A percentile compares a stretch with the other conserved stretches of the same genome.
Evolutionary conservation across 352 stramenopile species (phyloP).

Genomic region (Globisporangium echinulatum): DNA sequence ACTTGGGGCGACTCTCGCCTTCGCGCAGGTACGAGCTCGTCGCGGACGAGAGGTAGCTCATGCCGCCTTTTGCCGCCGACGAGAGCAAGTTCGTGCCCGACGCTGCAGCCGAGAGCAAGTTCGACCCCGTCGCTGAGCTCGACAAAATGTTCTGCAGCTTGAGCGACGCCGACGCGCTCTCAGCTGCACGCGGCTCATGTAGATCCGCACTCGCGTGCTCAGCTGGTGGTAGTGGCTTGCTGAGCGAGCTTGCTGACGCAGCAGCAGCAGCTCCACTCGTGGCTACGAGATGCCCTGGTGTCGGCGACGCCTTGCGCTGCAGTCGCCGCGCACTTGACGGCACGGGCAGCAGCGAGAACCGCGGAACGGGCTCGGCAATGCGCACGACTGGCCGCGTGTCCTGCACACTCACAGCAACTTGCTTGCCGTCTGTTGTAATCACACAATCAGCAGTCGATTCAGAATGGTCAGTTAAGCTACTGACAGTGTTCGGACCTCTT

Average conservation of each 20-base stretch:
- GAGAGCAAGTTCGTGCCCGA: slow-evolving; percentile 57
- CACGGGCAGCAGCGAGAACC: slow-evolving; percentile 76
- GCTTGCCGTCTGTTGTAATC: slow-evolving; percentile 52
- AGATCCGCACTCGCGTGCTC: slow-evolving; percentile 24
- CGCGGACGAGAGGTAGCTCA: slow-evolving; percentile 75
- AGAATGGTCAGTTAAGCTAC: no score
- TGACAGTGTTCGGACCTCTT: no score
- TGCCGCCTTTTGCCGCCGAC: slow-evolving; percentile 73
- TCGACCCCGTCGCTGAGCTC: slow-evolving; percentile 48
- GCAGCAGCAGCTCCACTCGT: slow-evolving; percentile 15
- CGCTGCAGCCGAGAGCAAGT: slow-evolving; percentile 55
- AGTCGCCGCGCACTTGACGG: slow-evolving; percentile 47
- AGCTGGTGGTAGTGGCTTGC: neutral
- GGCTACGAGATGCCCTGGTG: slow-evolving; percentile 1
- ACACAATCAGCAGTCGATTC: neutral
- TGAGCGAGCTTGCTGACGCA: neutral
- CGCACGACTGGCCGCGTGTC: slow-evolving; percentile 60
- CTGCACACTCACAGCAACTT: slow-evolving; percentile 58
- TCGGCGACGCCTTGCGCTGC: slow-evolving; percentile 30
- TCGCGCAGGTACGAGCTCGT: slow-evolving; percentile 59
- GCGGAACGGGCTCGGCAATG: slow-evolving; percentile 67
- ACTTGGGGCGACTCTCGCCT: slow-evolving; percentile 38
- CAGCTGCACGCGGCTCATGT: slow-evolving; percentile 20
- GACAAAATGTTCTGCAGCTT: slow-evolving; percentile 68
- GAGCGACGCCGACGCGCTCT: slow-evolving; percentile 26